These are phyloP conservation scores for Ciborinia camelliae DNA, from an alignment of 2,329 filamentous ascomycete species.

Conservation along the genomic window DNA sequence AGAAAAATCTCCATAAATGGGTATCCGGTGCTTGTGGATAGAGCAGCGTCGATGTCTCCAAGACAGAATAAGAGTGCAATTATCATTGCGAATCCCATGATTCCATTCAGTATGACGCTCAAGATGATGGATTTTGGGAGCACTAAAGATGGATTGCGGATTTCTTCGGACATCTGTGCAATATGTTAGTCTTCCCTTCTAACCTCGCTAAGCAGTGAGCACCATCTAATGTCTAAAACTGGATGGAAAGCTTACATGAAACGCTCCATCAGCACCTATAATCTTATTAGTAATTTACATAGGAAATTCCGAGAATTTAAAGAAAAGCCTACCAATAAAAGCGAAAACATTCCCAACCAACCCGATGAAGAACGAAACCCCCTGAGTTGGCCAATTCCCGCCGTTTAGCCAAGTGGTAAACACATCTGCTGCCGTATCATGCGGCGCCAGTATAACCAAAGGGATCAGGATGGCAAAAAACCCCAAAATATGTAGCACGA, in stretches of 20 bases:
- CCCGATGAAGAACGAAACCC: constrained; percentile 39
- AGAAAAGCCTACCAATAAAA: constrained; percentile 13
- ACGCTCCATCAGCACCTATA: constrained; percentile 19
- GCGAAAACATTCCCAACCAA: constrained; percentile 35
- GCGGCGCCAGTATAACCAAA: constrained; percentile 35
- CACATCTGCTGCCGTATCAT: constrained; percentile 26
- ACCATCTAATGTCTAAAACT: too few relatives aligned
- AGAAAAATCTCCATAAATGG: constrained; percentile 52
- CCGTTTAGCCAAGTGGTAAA: constrained; percentile 36
- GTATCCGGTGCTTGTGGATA: constrained; percentile 41
- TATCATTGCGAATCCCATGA: constrained; percentile 43
- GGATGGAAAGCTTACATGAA: constrained; percentile 1
- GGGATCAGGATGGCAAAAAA: constrained; percentile 44
- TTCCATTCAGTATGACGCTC: constrained; percentile 47
- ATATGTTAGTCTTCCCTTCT: too few relatives aligned
- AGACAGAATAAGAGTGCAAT: constrained; percentile 40
- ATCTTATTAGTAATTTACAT: too few relatives aligned
- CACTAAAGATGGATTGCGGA: constrained; percentile 14
- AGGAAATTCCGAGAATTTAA: neutral
- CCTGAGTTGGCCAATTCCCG: constrained; percentile 35
- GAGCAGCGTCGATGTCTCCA: constrained; percentile 37
- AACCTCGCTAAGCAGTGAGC: too few relatives aligned
- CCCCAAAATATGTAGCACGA: constrained; percentile 45
- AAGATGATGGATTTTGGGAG: constrained; percentile 40
- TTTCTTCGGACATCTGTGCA: constrained; percentile 20